These are phyloP conservation scores for Agrostemma githago DNA, from an alignment of 148 eudicot genomes.

Conservation along the genomic window DNA sequence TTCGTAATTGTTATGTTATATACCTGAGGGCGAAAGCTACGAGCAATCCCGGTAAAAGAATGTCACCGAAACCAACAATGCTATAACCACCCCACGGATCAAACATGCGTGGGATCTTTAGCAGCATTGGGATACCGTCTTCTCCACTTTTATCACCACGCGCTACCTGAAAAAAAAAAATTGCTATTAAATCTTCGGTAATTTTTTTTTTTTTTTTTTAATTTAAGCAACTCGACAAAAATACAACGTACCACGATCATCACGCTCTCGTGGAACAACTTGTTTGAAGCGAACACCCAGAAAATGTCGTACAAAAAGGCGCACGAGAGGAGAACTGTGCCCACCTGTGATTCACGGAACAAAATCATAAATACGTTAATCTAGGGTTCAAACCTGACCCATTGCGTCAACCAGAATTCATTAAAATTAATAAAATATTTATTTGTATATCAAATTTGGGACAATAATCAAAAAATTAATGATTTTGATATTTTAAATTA, in stretches of 20 bases:
- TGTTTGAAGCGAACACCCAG: constrained; percentile 75
- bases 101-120: constrained; percentile 75
- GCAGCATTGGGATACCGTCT: constrained; percentile 87
- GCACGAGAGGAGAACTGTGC: constrained; percentile 64
- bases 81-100: constrained; percentile 96
- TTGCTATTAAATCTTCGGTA: constrained; percentile 3
- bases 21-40: constrained; percentile 71
- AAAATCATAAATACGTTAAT: background rate
- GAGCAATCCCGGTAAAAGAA: constrained; percentile 72
- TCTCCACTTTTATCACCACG: constrained; percentile 84
- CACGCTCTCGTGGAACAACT: constrained; percentile 73
- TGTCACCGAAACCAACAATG: constrained; percentile 83
- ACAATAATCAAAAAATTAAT: no score
- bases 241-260: constrained; percentile 77
- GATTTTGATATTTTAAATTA: no score
- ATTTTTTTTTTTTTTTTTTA: background rate
- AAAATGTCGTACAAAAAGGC: constrained; percentile 85
- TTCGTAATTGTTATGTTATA: background rate
- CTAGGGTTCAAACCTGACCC: no score
- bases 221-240: background rate
- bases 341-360: constrained; percentile 56
- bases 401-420: no score
- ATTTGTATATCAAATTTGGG: no score
- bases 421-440: no score
- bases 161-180: constrained; percentile 49